These are phyloP conservation scores for Linaria vulgaris DNA, from an alignment of 257 asterid genomes.

Conservation along the genomic window DNA sequence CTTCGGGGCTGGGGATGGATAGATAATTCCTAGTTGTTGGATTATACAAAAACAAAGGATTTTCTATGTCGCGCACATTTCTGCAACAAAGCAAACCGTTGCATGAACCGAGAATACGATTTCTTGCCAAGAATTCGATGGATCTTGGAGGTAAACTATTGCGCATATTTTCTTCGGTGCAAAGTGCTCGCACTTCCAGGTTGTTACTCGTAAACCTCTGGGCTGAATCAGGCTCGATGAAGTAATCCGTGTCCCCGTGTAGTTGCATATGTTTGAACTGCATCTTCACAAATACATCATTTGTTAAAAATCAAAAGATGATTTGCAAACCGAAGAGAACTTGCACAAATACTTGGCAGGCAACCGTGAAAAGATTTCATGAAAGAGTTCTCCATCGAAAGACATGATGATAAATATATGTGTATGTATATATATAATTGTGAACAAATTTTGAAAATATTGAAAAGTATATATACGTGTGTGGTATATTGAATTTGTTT, in stretches of 20 bases:
- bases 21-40: neutral
- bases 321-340: too few relatives aligned
- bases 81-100: neutral
- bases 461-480: too few relatives aligned
- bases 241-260: neutral
- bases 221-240: neutral
- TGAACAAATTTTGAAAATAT: too few relatives aligned
- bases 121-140: neutral
- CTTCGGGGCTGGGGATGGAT: neutral
- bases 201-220: neutral
- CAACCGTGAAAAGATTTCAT: too few relatives aligned
- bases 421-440: too few relatives aligned
- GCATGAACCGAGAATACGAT: neutral
- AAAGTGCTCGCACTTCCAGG: neutral
- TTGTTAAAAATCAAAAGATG: neutral
- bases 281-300: neutral
- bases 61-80: neutral
- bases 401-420: too few relatives aligned
- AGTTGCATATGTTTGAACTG: conserved; percentile 4
- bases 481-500: too few relatives aligned
- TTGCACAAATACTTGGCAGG: too few relatives aligned
- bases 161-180: neutral
- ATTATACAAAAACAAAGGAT: neutral
- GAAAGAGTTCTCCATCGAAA: too few relatives aligned
- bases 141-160: neutral